Evolutionary conservation across 129 eudicot genomes (phyloP), one percentile per base, ranked within the genome.

Genomic region (Flaveria robusta): DNA sequence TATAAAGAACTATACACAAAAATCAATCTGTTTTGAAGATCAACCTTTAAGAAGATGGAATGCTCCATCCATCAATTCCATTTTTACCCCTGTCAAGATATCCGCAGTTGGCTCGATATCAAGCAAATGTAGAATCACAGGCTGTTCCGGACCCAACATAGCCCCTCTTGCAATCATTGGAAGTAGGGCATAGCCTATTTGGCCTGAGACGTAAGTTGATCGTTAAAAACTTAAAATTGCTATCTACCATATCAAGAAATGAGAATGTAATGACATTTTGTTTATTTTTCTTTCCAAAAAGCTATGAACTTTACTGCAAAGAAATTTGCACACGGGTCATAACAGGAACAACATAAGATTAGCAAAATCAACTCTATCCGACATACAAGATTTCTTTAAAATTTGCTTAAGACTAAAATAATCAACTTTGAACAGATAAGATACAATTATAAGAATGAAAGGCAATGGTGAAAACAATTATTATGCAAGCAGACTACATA

Each of bases 141-240:
- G 96, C 79, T 94, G 98, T 63, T 94, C 97, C 29, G 81, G 66
- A 23, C 98, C 96, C 76, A 94, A 81, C 98, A 94, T 91, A 49
- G 81, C 79, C 72, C 98, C 97, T 81, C 93, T 84, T 29, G 98
- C 96, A 66, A 94, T 86, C 97, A 94, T 94, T 34, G 98, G 97
- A 58, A 91, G 91, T 56, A 94, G 85, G 20, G 98, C 97, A 87
- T 94, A 94, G 69, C 92, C 98, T 55, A 94, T 91, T 82, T 94
- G 98, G 15, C 98, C 97, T 94, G 85, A 37, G 6, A 80, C 42
- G 66, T 73, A 80, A 43, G 15, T 66, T 43, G 1, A 54, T 49
- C 24, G 58, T 13, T 22, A 78, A 70, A 54, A 11, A 16, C 29
- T 18, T 23, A 10, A 37, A 76, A 76, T 18, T 3, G 39, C 37